A percentile compares a stretch with the other conserved stretches of the same genome.
phyloP scores from a whole-genome alignment of 2,329 filamentous ascomycete species.

The Lasiodiplodia sp. region DNA sequence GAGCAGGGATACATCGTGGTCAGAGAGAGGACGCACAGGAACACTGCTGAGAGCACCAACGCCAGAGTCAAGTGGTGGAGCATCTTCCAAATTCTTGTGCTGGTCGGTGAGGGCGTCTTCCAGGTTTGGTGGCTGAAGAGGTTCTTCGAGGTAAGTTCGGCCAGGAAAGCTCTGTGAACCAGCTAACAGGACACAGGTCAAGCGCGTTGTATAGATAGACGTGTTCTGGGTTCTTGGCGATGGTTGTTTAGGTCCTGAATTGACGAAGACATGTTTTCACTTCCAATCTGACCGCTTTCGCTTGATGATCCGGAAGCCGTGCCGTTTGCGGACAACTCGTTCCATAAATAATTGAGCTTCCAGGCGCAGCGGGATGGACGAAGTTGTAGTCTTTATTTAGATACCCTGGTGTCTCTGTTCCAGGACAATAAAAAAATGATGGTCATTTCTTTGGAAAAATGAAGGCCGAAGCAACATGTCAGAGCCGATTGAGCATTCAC shows the following conservation, averaged over 20 bases:
- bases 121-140: conserved; percentile 99
- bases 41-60: conserved; percentile 99
- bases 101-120: conserved; percentile 92
- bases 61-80: conserved; percentile 99
- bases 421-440: background rate
- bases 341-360: background rate
- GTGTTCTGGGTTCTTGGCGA: conserved; percentile 6
- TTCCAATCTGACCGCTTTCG: background rate
- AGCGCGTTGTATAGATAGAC: conserved; percentile 64
- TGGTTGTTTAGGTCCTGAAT: conserved; percentile 20
- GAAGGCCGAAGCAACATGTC: background rate
- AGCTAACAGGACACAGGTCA: conserved; percentile 57
- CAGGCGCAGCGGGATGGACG: background rate
- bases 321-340: background rate
- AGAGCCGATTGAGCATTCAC: conserved; percentile 1
- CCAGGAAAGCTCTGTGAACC: conserved; percentile 26
- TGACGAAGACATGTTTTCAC: conserved; percentile 26
- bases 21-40: conserved; percentile 90
- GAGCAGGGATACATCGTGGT: conserved; percentile 97
- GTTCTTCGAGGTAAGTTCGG: conserved; percentile 81
- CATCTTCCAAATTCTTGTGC: conserved; percentile 88
- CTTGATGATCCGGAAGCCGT: background rate
- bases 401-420: conserved; percentile 19
- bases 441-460: background rate
- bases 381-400: background rate